These are phyloP conservation scores for Thermothelomyces thermophilus DNA, from an alignment of 2,329 filamentous ascomycete species.

Conservation along the genomic window DNA sequence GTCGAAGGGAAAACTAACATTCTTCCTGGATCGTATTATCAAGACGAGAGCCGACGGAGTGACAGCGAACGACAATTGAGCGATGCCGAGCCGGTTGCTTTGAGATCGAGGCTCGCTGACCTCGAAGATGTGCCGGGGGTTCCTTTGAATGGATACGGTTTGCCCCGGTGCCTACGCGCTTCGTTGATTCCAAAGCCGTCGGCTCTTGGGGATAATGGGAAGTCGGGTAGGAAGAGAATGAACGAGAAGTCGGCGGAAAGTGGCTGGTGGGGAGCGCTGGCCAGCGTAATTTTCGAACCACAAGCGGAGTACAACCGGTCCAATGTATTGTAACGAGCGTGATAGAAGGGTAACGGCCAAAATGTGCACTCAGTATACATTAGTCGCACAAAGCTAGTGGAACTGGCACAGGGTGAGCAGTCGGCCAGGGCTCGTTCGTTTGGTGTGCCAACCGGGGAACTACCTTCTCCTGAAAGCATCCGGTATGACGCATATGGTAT, in stretches of 20 bases:
- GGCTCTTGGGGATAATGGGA: background rate
- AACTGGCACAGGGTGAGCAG: no score
- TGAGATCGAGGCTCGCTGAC: background rate
- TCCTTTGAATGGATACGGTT: background rate
- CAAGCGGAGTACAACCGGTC: conserved; percentile 1
- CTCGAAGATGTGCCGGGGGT: background rate
- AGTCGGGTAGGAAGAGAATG: background rate
- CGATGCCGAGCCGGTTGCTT: background rate
- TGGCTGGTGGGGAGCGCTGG: conserved; percentile 12
- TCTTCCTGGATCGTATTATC: no score
- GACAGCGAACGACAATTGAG: background rate
- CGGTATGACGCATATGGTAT: background rate
- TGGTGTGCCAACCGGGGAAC: no score
- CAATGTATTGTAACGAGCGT: conserved; percentile 9
- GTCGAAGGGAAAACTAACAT: background rate
- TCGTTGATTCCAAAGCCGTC: background rate
- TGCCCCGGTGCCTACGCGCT: background rate
- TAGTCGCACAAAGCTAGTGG: no score
- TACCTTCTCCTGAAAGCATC: no score
- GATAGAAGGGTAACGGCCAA: no score
- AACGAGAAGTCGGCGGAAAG: conserved; percentile 2
- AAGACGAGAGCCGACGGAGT: background rate
- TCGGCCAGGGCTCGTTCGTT: no score
- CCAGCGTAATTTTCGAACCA: background rate
- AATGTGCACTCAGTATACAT: background rate